Base-by-base conservation (phyloP, 2,329 filamentous ascomycete genomes). In the Penicillium sp. region DNA sequence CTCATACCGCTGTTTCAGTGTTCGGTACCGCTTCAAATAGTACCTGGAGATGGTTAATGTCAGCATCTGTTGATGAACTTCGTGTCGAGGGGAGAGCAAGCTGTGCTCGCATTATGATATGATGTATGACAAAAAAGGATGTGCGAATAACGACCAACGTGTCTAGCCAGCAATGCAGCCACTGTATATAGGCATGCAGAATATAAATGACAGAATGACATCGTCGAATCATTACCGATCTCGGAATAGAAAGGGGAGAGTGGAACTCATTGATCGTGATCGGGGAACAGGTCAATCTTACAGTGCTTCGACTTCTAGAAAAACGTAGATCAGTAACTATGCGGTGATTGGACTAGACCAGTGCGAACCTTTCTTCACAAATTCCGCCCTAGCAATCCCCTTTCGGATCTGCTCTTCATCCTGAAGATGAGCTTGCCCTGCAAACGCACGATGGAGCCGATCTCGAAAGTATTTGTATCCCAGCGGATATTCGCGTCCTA, bases 1-100 rank as follows among this genome's bases (percentile, higher is more conserved):
- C 62, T 87, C 83, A 77, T 97, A 97, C 71, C 91, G 83, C 78
- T 95, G 88, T 69, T 89, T 88, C 69, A 97, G 78, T 26, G 91
- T 87, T 66, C 93, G 88, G 78, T 97, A 97, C 72, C 90, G 85
- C 80, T 96, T 96, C 68, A 97, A 81, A 78, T 95, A 96, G 76
- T 96, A 96, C 72, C 91, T 96, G 73, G 61, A 57, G 60, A 53
- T 62, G 63, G 35, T 47, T 59, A 53, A 54, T 61, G 64, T 73
- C 59, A 70, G 65, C 57, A 64, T 56, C 43, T 35, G 37, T 52
- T 46, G 49, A 37, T 39, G 55, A 54, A 50, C 43, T 47, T 33
- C 53, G 50, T 57, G 57, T n/a, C 27, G 45, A 50, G 37, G 50
- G 48, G 55, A 25, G 46, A 46, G 58, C 50, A 45, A 56, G 39